These are phyloP conservation scores for Colletotrichum coccodes DNA, from an alignment of 2,329 filamentous ascomycete species.

Conservation along the genomic window DNA sequence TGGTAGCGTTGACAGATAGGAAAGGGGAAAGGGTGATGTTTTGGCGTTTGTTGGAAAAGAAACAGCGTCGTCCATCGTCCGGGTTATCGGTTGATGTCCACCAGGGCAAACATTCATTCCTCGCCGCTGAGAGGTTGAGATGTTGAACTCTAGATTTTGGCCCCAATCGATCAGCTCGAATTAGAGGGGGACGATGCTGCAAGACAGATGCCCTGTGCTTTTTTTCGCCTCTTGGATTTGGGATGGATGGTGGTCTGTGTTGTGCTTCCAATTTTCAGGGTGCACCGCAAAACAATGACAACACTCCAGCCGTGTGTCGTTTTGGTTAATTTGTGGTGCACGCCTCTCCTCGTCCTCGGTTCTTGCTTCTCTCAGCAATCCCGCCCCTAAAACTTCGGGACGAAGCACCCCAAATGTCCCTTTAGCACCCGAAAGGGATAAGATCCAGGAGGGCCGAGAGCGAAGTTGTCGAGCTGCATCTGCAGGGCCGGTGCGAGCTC, in stretches of 20 bases:
- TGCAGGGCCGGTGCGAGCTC: background rate
- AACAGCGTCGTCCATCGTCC: background rate
- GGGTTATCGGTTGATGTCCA: background rate
- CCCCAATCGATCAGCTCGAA: background rate
- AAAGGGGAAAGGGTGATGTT: background rate
- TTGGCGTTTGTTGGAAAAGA: background rate
- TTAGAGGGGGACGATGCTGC: background rate
- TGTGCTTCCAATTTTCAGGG: background rate
- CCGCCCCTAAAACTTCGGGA: background rate
- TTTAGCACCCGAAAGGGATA: background rate
- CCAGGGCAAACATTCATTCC: background rate
- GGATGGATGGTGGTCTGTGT: conserved; percentile 20
- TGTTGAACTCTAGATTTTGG: background rate
- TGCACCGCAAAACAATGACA: background rate
- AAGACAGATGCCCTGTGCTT: background rate
- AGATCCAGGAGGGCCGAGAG: background rate
- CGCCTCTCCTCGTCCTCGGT: background rate
- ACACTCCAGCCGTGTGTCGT: background rate
- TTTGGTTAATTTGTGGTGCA: background rate
- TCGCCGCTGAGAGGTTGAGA: background rate
- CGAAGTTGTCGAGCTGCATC: background rate
- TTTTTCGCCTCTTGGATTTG: background rate
- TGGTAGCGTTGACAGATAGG: background rate
- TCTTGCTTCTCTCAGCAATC: background rate
- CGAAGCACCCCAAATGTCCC: background rate